These are phyloP conservation scores for Sporisorium exsertum DNA, from an alignment of 1,284 basidiomycete genomes.

Conservation along the genomic window DNA sequence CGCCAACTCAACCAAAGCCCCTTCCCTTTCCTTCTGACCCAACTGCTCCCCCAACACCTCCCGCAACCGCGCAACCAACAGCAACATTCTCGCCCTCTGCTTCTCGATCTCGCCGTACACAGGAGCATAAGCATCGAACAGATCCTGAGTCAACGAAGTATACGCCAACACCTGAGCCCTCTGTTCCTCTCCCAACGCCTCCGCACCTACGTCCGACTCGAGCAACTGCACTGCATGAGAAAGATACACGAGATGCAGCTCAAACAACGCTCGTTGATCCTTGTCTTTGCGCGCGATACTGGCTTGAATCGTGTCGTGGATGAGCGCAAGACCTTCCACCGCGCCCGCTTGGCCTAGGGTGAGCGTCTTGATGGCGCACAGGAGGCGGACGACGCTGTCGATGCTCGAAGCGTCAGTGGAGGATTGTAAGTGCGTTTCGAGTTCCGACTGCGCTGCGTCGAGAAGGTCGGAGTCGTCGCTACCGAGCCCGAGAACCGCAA, in stretches of 20 bases:
- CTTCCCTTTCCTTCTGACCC: not conserved
- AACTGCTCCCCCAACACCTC: not conserved
- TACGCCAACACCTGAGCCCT: slow-evolving; percentile 27
- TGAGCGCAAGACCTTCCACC: slow-evolving; percentile 3
- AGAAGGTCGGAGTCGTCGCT: slow-evolving; percentile 82
- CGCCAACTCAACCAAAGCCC: slow-evolving; percentile 3
- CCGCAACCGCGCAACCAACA: slow-evolving; percentile 6
- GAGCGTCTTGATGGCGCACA: slow-evolving; percentile 20
- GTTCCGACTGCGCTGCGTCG: slow-evolving; percentile 87
- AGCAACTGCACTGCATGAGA: slow-evolving; percentile 13
- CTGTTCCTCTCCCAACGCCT: slow-evolving; percentile 9
- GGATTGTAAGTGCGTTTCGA: slow-evolving; percentile 66
- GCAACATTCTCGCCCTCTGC: not conserved
- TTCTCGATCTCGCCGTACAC: slow-evolving; percentile 27
- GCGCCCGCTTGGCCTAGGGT: not conserved
- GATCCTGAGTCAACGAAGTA: slow-evolving; percentile 18
- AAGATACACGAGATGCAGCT: slow-evolving; percentile 27
- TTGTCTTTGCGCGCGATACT: slow-evolving; percentile 3
- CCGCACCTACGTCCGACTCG: not conserved
- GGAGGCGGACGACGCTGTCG: slow-evolving; percentile 18
- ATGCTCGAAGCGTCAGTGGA: not conserved
- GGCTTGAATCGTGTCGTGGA: slow-evolving; percentile 30
- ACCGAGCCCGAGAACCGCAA: slow-evolving; percentile 87
- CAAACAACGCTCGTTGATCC: slow-evolving; percentile 23
- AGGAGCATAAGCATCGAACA: slow-evolving; percentile 18